phyloP scores from a whole-genome alignment of 1,139 yeast genomes.

The Komagataea norvegica region DNA sequence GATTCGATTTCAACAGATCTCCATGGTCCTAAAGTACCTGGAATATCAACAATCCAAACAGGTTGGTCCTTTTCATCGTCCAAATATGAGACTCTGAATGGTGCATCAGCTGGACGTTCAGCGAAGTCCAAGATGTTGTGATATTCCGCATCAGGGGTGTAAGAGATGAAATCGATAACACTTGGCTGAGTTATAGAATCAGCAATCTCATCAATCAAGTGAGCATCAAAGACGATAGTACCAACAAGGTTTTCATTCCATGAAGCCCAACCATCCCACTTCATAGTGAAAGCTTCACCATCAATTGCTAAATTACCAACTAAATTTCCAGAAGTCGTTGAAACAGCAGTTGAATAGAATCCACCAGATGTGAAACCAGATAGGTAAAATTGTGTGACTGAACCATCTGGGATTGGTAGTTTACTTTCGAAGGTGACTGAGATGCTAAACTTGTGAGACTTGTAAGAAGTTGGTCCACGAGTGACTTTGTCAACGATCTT shows the following conservation, averaged over 20 bases:
- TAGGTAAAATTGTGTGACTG: slow-evolving; percentile 1
- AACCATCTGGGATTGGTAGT: slow-evolving; percentile 1
- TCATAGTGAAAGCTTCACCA: slow-evolving; percentile 1
- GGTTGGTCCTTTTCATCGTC: slow-evolving; percentile 3
- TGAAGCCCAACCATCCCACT: slow-evolving; percentile 3
- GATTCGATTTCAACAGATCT: slow-evolving; percentile 5
- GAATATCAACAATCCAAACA: slow-evolving; percentile 8
- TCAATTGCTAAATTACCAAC: slow-evolving; percentile 1
- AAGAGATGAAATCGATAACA: slow-evolving; percentile 3
- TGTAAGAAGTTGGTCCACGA: slow-evolving; percentile 2
- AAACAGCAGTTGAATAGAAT: not conserved
- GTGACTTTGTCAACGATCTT: slow-evolving; percentile 5
- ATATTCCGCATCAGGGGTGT: slow-evolving; percentile 6
- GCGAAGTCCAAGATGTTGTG: slow-evolving; percentile 3
- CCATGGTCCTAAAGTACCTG: slow-evolving; percentile 12
- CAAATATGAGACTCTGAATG: slow-evolving; percentile 3
- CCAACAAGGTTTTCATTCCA: slow-evolving; percentile 3
- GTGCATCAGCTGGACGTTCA: slow-evolving; percentile 6
- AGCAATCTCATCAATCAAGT: slow-evolving; percentile 1
- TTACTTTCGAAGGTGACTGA: slow-evolving; percentile 2
- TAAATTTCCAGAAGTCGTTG: not conserved
- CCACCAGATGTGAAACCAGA: slow-evolving; percentile 1
- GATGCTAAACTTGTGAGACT: slow-evolving; percentile 5
- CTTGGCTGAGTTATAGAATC: slow-evolving; percentile 3
- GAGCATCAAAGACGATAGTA: slow-evolving; percentile 3